Evolutionary conservation across 1,284 basidiomycete species (phyloP), one percentile per base, ranked within the genome.

Genomic region (Cutaneotrichosporon arboriforme): DNA sequence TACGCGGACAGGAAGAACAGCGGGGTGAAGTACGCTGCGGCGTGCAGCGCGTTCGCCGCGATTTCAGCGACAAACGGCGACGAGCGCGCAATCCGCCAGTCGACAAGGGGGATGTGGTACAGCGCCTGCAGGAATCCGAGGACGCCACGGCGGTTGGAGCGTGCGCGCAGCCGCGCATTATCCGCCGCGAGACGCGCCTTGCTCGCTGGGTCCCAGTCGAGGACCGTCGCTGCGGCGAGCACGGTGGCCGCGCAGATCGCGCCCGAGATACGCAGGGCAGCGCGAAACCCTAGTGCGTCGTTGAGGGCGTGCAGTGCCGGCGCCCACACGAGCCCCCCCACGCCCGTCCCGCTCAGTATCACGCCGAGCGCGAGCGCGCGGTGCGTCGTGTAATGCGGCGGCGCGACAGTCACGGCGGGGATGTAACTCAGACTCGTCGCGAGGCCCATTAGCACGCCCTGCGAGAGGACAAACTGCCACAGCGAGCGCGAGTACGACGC

Each of bases 1-100:
- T 65, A 65, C 12, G 63, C 52, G 9, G 65, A 61, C 38, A 66
- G 58, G 56, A 65, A 66, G 55, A 62, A 66, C 13, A 66, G 46
- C 9, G 65, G 65, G 1, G 62, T 57, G 49, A 59, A 66, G 50
- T 66, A 66, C 26, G 57, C 63, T 10, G 62, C 57, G 8, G 55
- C 49, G 44, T 66, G 65, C 4, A 62, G 34, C 5, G 46, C n/a
- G 5, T 54, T 39, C 4, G 54, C 60, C 8, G 62, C 3, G 20
- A 59, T 23, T 51, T 66, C 58, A 13, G 53, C 56, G 12, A 46
- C 20, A 40, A 66, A 66, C 41, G 46, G 49, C 4, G 46, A 26
- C 2, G 48, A 44, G 23, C 54, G 52, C 4, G 63, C 65, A 14
- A 64, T 52, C 4, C 57, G 52, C 61, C 59, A 64, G 50, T 66